Base-by-base conservation (phyloP, 75 land plant species). In the Isoetes taiwanensis region DNA sequence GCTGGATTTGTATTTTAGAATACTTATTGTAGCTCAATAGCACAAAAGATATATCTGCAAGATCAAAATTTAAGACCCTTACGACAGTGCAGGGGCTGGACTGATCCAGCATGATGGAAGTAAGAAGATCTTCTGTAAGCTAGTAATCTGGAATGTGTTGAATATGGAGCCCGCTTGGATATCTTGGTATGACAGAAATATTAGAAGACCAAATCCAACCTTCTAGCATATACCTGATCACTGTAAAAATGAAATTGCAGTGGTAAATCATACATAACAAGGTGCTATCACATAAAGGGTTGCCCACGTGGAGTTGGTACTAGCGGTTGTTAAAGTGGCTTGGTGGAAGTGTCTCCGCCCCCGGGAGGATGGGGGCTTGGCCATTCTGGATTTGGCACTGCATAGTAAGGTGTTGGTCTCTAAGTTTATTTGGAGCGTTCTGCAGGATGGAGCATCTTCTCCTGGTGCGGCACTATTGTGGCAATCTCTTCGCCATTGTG, bases 101-200 rank as follows among this genome's bases (percentile, higher is more conserved):
- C 25, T 77, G 28, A 19, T 64, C 65, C 20, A 59, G 61, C 37
- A 58, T n/a, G 14, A 11, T 54, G 3, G 56, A 54, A 1, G 77
- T 67, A 12, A 90, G 61, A 28, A 90, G 82, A 70, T 90, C 97
- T 56, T 80, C 62, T 0, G 97, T 90, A 30, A 90, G 84, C 97
- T 93, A 90, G 43, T 86, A 90, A 61, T 90, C 95, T 0, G 80
- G 67, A 40, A 85, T 84, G 57, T 89, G 96, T 48, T 89, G 96
- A 20, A 75, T 56, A 64, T 89, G 79, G 34, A 90, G 64, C 2
- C 97, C 97, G 17, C 97, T 94, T 0, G 94, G 97, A 41, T 90
- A 90, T 3, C 46, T 35, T 10, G 85, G 82, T 20, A 86, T 41
- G 43, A 59, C 32, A 23, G 61, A 34, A 1, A 40, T 28, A n/a